These are phyloP conservation scores for Phragmites australis DNA, from an alignment of 176 grass and related monocot species.

Conservation along the genomic window DNA sequence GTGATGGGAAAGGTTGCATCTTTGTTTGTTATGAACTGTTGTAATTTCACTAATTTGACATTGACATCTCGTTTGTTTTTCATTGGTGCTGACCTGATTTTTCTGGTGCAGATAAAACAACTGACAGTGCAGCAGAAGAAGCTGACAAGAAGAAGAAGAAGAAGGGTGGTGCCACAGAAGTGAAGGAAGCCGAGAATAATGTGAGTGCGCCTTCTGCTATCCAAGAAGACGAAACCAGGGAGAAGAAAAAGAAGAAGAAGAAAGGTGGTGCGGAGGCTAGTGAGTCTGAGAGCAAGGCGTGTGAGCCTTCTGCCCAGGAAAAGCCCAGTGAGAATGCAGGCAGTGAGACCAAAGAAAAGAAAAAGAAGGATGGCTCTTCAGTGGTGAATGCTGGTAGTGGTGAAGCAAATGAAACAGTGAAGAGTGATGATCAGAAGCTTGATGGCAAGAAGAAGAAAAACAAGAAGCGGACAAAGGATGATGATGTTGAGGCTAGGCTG, in stretches of 20 bases:
- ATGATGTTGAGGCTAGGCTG: slow-evolving; percentile 40
- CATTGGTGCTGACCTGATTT: slow-evolving; percentile 13
- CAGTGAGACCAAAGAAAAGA: slow-evolving; percentile 53
- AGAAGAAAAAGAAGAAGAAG: slow-evolving; percentile 40
- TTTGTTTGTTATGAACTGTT: neutral
- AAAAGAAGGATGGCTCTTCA: slow-evolving; percentile 39
- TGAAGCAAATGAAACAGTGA: neutral
- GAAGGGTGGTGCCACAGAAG: slow-evolving; percentile 12
- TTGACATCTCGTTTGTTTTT: neutral
- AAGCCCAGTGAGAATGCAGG: neutral
- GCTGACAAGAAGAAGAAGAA: slow-evolving; percentile 55
- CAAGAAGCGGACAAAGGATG: slow-evolving; percentile 50
- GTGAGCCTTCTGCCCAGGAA: slow-evolving; percentile 26
- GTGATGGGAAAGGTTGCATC: slow-evolving; percentile 55
- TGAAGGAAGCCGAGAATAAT: neutral
- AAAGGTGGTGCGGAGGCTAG: neutral
- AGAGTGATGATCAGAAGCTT: slow-evolving; percentile 20
- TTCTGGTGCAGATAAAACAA: neutral
- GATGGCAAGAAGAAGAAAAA: slow-evolving; percentile 54
- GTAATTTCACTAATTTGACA: neutral
- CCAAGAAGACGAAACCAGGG: neutral
- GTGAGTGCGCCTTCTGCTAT: neutral
- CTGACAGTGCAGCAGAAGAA: neutral
- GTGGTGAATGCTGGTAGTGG: neutral
- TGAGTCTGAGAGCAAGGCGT: neutral